Conservation (phyloP, 2,329 filamentous ascomycete genomes). For the Fusarium denticulatum region DNA sequence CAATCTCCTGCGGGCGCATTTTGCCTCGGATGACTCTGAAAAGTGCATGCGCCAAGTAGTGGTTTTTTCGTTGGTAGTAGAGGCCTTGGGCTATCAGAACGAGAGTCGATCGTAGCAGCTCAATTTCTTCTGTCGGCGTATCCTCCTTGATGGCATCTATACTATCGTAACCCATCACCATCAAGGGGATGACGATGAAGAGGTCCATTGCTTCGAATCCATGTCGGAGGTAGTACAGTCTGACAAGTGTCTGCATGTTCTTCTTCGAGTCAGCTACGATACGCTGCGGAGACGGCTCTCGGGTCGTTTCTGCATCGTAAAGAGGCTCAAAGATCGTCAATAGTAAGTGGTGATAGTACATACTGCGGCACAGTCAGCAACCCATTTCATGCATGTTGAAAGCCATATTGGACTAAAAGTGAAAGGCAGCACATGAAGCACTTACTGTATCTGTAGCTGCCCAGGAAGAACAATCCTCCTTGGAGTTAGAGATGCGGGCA, state of each 20-base stretch:
- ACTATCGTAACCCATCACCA: slow-evolving; percentile 43
- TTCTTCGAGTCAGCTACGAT: slow-evolving; percentile 37
- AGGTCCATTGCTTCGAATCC: slow-evolving; percentile 47
- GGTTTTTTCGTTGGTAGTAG: slow-evolving; percentile 46
- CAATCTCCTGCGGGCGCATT: slow-evolving; percentile 46
- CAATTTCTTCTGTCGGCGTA: slow-evolving; percentile 14
- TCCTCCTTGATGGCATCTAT: slow-evolving; percentile 40
- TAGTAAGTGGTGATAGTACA: slow-evolving; percentile 41
- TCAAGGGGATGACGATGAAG: slow-evolving; percentile 48
- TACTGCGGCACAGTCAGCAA: neutral
- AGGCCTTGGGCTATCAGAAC: slow-evolving; percentile 49
- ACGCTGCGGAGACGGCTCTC: neutral
- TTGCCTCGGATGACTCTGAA: slow-evolving; percentile 48
- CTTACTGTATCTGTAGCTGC: slow-evolving; percentile 52
- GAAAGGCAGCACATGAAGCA: neutral
- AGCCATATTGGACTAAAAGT: neutral
- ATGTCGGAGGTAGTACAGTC: slow-evolving; percentile 47
- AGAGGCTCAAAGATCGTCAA: slow-evolving; percentile 44
- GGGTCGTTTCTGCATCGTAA: neutral
- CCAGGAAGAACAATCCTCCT: slow-evolving; percentile 46
- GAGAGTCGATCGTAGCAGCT: slow-evolving; percentile 47
- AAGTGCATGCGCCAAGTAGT: slow-evolving; percentile 48
- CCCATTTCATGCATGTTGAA: too few relatives aligned
- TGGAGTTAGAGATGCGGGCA: slow-evolving; percentile 43
- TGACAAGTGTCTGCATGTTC: slow-evolving; percentile 40